Base-by-base conservation (phyloP, 192 early-diverging fungal genomes). In the Coemansia sp. region DNA sequence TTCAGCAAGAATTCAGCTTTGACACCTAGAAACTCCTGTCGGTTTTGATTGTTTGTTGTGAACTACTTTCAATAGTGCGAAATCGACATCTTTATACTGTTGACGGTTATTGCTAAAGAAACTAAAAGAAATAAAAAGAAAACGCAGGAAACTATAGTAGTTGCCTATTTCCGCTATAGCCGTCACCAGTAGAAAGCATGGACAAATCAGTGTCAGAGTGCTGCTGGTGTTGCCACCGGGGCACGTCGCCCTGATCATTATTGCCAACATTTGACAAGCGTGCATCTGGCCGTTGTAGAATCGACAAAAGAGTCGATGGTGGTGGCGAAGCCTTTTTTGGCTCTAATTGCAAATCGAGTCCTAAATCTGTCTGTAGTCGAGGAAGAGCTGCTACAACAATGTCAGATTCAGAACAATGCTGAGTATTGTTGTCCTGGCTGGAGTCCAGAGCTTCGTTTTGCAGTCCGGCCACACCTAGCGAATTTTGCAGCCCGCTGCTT, bases 161-260 rank as follows among this genome's bases (percentile, higher is more conserved):
- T 12, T 60, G 68, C 16, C 74, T 56, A 16, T 61, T 69, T 1
- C 68, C 68, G 30, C 74, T 76, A 34, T 42, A 71, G 17, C 28
- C 52, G 31, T 55, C 52, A 3, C 68, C 66, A 54, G 68, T 67
- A 33, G 74, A 76, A 12, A 60, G 33, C n/a, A 67, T 55, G 12
- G 74, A 76, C 18, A 76, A 65, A 54, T 76, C 69, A 17, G 74
- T 76, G 42, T 76, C 74, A 6, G 74, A 76, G 60, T 64, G 61
- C 51, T 76, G 52, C 52, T 55, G 52, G 28, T 55, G 52, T 25
- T 25, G 74, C 74, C 74, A 76, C 28, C 69, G 63, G 34, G 67
- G 68, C 33, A 42, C 61, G 10, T 71, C 68, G 11, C 30, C 52
- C 6, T 55, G 28, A 30, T 55, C 30, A 11, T 16, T 25, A 16